Base-by-base conservation (phyloP, 1,284 basidiomycete genomes). In the Athelia psychrophila region DNA sequence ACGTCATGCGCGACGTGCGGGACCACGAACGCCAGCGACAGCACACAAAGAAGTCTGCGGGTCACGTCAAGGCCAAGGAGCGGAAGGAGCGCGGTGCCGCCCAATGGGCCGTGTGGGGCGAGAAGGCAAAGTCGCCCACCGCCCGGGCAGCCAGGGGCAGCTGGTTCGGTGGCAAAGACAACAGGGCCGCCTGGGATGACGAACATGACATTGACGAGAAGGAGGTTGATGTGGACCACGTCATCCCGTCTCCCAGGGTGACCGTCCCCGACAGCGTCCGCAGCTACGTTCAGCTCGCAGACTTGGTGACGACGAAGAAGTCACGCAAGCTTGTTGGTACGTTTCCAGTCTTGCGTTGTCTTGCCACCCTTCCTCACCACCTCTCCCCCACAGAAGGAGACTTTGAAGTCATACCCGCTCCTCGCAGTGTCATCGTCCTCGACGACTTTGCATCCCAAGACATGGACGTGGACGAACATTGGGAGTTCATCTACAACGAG, bases 351-450 rank as follows among this genome's bases (percentile, higher is more conserved):
- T 48, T 23, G 42, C 15, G 49, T 27, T 47, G n/a, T 9, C 48
- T 18, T 20, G 44, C n/a, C 44, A 10, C 23, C 5, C 6, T 47
- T 47, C 8, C n/a, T 47, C n/a, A 22, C 10, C n/a, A 18, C 9
- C 23, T 19, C 24, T 30, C 6, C 27, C 13, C 32, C 16, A 33
- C 54, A 73, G 74, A 68, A 19, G 63, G 65, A 33, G 80, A 81
- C 55, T 84, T 80, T 57, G 81, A 83, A 64, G 58, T 83, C 20
- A 65, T 84, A 15, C 77, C 79, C 4, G 69, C 67, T 40, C 61
- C 78, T 30, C 77, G 73, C 27, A 71, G 75, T 30, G 81, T 84
- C 48, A 79, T 84, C 54, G 79, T 72, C 24, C 68, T 84, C 38
- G 80, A 82, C 58, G 80, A 81, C 52, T 56, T 60, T 23, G 51